Base-by-base conservation (phyloP, 371 early-diverging fungal genomes). In the Rhizopus microsporus region DNA sequence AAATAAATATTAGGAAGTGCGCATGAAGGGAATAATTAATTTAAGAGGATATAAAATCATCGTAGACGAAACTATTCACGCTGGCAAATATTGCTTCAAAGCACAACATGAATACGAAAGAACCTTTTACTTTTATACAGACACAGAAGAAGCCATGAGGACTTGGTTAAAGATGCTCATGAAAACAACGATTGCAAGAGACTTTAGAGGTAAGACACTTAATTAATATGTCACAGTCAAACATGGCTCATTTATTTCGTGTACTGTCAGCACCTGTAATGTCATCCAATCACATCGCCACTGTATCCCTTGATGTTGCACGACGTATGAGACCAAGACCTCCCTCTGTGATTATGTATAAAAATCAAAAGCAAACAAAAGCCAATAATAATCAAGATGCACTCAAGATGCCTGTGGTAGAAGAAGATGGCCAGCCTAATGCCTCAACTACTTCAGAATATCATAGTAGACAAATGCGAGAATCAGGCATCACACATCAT, bases 101-200 rank as follows among this genome's bases (percentile, higher is more conserved):
- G 82, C 84, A 4, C 82, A 84, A n/a, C 89, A 87, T 51, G 86
- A 84, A 4, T 69, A 74, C 3, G 77, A 83, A 51, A 75, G 87
- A 32, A 80, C 83, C 40, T 83, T 85, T 60, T 82, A 60, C 57
- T 88, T 89, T 63, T 86, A 84, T 60, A 80, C 82, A 5, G 88
- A 88, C 32, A 80, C 81, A 13, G 77, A 81, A 48, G 66, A 74
- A 1, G 74, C 72, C 7, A 83, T 82, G 78, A 75, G 75, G 7
- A 65, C 65, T 1, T 89, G 88, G 88, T 69, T 87, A 30, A 86
- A 82, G 39, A 81, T 82, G 31, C 57, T 89, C 54, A 88, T 88
- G 80, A 89, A 89, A 57, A 81, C 87, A n/a, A 85, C 90, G 0
- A 89, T 89, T 62, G 74, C 80, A 16, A 74, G 87, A 8, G 85